Evolutionary conservation across 352 stramenopile genomes (phyloP), one percentile per base, ranked within the genome.

Genomic region (Globisporangium irregulare): DNA sequence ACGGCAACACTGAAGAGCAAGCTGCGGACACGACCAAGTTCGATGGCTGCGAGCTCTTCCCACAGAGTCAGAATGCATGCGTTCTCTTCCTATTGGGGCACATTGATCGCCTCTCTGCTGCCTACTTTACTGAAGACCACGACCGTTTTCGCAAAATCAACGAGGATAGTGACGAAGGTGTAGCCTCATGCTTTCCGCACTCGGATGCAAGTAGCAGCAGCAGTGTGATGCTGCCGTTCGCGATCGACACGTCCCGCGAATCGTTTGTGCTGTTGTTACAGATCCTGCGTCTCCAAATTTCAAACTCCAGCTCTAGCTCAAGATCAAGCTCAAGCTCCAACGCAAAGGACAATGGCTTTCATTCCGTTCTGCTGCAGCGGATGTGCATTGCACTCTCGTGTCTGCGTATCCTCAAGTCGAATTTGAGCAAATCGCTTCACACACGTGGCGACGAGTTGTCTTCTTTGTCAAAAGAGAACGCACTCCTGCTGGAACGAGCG

Each of bases 41-140:
- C 38, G 38, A 8, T 20, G 14, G 14, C 14, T 20, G 12, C 4
- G 38, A 48, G 27, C 63, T 63, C 24, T 27, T 63, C 6, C 69
- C 64, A 24, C 25, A 63, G n/a, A 72, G 27, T 46, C 64, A 18
- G n/a, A 41, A 29, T 38, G 64, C 46, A n/a, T 66, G 66, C 27
- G 53, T 73, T n/a, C 66, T 86, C 25, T 84, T 77, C 27, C 69
- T 87, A n/a, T 32, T 76, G n/a, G 77, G 77, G 0, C 77, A 87
- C 64, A 64, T 87, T 1, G 77, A 85, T 51, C 77, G 79, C 7
- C 67, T 87, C 29, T 71, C 77, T 3, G 34, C 66, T 0, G 61
- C 69, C 1, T 85, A 84, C 59, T 53, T 78, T 24, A 18, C 56
- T 12, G 67, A 76, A 59, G 34, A 54, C 53, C 38, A 41, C 20